Conservation (phyloP, 202 grass and related monocot genomes). For the Carex sylvatica region DNA sequence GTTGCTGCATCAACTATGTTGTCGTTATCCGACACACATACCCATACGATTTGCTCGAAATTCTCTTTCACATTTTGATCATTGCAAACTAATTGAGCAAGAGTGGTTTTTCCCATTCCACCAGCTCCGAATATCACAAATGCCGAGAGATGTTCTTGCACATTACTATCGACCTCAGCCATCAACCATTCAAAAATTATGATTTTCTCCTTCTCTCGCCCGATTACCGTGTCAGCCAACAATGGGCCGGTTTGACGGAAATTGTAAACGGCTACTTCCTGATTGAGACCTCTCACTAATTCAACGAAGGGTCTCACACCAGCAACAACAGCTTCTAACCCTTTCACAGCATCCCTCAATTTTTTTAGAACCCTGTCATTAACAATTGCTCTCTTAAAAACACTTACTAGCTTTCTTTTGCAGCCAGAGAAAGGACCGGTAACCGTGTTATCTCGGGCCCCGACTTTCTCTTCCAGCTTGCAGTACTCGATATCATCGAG, state of each 20-base stretch:
- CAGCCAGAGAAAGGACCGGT: slow-evolving; percentile 36
- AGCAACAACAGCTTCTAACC: slow-evolving; percentile 27
- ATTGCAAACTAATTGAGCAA: slow-evolving; percentile 18
- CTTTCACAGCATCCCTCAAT: slow-evolving; percentile 44
- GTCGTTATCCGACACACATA: slow-evolving; percentile 28
- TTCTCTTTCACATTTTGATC: not conserved
- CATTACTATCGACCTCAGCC: not conserved
- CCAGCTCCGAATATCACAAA: slow-evolving; percentile 31
- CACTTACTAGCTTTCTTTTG: slow-evolving; percentile 27
- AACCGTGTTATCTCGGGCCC: slow-evolving; percentile 29
- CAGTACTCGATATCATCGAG: slow-evolving; percentile 45
- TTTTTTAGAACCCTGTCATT: slow-evolving; percentile 30
- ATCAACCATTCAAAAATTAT: slow-evolving; percentile 35
- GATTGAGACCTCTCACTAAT: slow-evolving; percentile 12
- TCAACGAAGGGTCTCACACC: slow-evolving; percentile 22
- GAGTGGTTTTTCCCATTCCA: slow-evolving; percentile 30
- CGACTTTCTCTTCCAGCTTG: slow-evolving; percentile 25
- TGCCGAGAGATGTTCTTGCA: slow-evolving; percentile 20
- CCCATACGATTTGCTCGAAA: slow-evolving; percentile 27
- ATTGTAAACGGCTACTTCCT: not conserved
- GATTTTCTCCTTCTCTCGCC: slow-evolving; percentile 37
- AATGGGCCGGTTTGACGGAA: slow-evolving; percentile 28
- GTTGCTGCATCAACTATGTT: not conserved
- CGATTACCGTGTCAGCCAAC: slow-evolving; percentile 29
- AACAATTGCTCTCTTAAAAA: slow-evolving; percentile 29